Conservation (phyloP, 1,139 yeast species). For the Kodamaea plutei region DNA sequence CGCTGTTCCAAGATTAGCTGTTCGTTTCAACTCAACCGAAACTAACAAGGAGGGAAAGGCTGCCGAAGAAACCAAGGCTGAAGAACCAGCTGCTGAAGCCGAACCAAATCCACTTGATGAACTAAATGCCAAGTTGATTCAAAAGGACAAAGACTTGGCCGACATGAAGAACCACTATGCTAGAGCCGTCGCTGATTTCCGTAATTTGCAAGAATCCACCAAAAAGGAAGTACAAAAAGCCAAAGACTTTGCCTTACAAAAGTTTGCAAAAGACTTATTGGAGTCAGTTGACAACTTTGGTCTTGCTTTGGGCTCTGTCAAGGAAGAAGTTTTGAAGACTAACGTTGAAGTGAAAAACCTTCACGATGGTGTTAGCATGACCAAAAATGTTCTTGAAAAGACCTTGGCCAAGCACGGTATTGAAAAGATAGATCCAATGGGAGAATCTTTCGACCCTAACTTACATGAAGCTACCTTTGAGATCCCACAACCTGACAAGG, state of each 20-base stretch:
- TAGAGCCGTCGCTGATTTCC: conserved; percentile 87
- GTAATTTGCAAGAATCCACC: conserved; percentile 88
- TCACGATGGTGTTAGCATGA: conserved; percentile 90
- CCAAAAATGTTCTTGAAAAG: conserved; percentile 81
- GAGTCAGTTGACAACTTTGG: conserved; percentile 91
- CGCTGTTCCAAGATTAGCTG: conserved; percentile 13
- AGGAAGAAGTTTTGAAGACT: conserved; percentile 55
- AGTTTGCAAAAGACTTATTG: conserved; percentile 85
- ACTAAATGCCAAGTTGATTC: conserved; percentile 51
- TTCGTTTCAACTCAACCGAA: conserved; percentile 24
- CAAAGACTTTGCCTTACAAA: conserved; percentile 86
- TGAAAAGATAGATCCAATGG: conserved; percentile 75
- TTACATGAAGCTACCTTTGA: conserved; percentile 92
- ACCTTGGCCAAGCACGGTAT: conserved; percentile 81
- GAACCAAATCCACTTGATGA: conserved; percentile 28
- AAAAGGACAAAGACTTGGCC: conserved; percentile 77
- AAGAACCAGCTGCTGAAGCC: conserved; percentile 3
- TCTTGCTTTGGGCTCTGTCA: conserved; percentile 77
- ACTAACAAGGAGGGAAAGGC: conserved; percentile 14
- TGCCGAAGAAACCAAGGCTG: conserved; percentile 10
- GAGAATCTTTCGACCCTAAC: conserved; percentile 86
- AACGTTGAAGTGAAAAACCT: conserved; percentile 68
- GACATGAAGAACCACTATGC: conserved; percentile 80
- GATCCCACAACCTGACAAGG: conserved; percentile 82
- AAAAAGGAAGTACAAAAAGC: conserved; percentile 85